Base-by-base conservation (phyloP, 768 basidiomycete species). In the Lyophyllum atratum region DNA sequence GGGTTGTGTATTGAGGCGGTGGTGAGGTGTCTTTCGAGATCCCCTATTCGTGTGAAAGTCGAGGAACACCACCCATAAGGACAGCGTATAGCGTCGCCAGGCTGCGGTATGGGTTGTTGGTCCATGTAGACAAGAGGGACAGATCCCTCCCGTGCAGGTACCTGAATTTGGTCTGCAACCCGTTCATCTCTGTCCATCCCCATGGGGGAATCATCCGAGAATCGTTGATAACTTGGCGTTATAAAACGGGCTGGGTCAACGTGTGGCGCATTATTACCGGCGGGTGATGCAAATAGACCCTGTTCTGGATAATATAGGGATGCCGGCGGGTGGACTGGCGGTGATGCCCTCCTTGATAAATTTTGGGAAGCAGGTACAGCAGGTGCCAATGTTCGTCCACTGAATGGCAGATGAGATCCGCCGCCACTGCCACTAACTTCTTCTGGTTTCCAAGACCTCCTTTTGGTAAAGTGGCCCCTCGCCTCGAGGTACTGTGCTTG, bases 1-100 rank as follows among this genome's bases (percentile, higher is more conserved):
- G 48, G 54, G 39, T 54, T 67, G 42, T 70, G 68, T 28, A 62
- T 58, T n/a, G 65, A 58, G 25, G 64, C 66, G 40, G 62, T 69
- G 28, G 55, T 58, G 15, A 64, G 56, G 58, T 71, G 70, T 3
- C 67, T 59, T 19, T 44, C 37, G 11, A 64, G 61, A 37, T 71
- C 68, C 45, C 66, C 63, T 15, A 43, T 34, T 24, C 70, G 58
- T 25, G 65, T 67, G 55, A 71, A 71, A 6, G 66, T 65, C 34
- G 62, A 59, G 15, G 47, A 56, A 59, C 70, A 71, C 58, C 67
- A 66, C 6, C 54, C 28, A 26, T 63, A 47, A 9, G 64, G 61
- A 55, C 68, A 68, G 10, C 34, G 52, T 24, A 61, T 57, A 22
- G 49, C 11, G 7, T 19, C 39, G 5, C 39, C 39, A 40, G 39